These are phyloP conservation scores for Pleomassaria siparia DNA, from an alignment of 2,329 filamentous ascomycete species.

Conservation along the genomic window DNA sequence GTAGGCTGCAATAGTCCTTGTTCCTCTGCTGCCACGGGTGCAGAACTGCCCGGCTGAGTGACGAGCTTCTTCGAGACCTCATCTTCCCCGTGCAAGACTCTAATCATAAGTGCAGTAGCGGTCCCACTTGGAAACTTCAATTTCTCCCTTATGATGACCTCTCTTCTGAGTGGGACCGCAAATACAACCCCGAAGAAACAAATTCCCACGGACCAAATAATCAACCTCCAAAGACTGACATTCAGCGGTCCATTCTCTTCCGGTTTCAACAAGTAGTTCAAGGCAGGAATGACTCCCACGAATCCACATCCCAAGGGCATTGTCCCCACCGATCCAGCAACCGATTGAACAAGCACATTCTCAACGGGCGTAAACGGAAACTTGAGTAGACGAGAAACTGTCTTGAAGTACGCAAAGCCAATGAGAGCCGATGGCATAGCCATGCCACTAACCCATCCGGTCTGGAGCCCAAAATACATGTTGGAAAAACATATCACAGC, in stretches of 20 bases:
- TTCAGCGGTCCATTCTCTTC: slow-evolving; percentile 78
- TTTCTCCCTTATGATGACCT: slow-evolving; percentile 91
- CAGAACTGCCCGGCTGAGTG: slow-evolving; percentile 2
- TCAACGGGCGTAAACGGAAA: slow-evolving; percentile 91
- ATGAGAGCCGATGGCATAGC: slow-evolving; percentile 94
- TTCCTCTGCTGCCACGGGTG: slow-evolving; percentile 33
- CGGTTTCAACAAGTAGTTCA: slow-evolving; percentile 79
- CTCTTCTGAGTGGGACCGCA: slow-evolving; percentile 83
- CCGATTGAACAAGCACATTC: slow-evolving; percentile 94
- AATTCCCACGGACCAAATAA: slow-evolving; percentile 88
- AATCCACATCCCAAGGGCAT: slow-evolving; percentile 97
- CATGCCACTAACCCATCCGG: slow-evolving; percentile 83
- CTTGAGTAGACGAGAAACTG: slow-evolving; percentile 69
- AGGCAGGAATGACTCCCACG: slow-evolving; percentile 88
- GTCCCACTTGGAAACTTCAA: slow-evolving; percentile 94
- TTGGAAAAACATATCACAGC: slow-evolving; percentile 94
- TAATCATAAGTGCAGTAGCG: slow-evolving; percentile 90
- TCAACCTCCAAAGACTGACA: slow-evolving; percentile 72
- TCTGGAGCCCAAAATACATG: slow-evolving; percentile 98
- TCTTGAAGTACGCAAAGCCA: slow-evolving; percentile 90
- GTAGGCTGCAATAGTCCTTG: slow-evolving; percentile 36
- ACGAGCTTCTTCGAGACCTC: slow-evolving; percentile 21
- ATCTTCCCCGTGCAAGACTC: slow-evolving; percentile 77
- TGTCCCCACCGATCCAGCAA: slow-evolving; percentile 91
- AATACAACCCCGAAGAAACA: slow-evolving; percentile 98